phyloP scores from a whole-genome alignment of 2,329 filamentous ascomycete genomes.

The Knufia fluminis region DNA sequence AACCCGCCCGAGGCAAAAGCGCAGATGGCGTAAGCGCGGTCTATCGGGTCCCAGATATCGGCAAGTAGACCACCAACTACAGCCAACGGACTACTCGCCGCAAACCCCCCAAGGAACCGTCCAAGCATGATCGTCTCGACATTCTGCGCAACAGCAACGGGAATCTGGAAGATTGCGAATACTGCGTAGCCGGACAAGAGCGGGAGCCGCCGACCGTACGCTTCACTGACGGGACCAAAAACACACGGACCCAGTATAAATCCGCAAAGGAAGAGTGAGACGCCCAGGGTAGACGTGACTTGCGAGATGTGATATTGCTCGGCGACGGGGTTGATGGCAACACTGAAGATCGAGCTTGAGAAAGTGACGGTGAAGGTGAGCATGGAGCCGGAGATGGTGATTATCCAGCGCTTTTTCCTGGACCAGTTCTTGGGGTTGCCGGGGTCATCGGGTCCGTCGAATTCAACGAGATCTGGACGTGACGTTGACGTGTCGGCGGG shows the following conservation, averaged over 20 bases:
- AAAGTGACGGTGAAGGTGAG: constrained; percentile 43
- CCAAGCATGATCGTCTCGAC: constrained; percentile 45
- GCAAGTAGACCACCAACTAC: constrained; percentile 43
- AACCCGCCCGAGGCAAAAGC: constrained; percentile 41
- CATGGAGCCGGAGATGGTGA: constrained; percentile 33
- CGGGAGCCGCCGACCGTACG: constrained; percentile 42
- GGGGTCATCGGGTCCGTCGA: constrained; percentile 23
- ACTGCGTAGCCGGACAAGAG: constrained; percentile 41
- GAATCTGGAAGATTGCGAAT: constrained; percentile 48
- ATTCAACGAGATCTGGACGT: constrained; percentile 19
- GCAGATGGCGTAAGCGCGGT: constrained; percentile 39
- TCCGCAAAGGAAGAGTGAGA: constrained; percentile 41
- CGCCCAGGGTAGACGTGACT: constrained; percentile 43
- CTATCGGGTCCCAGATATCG: constrained; percentile 42
- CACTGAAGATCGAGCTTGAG: constrained; percentile 36
- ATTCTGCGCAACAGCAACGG: constrained; percentile 46
- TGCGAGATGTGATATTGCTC: constrained; percentile 37
- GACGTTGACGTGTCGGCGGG: background rate
- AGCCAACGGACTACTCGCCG: constrained; percentile 43
- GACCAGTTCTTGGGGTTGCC: constrained; percentile 25
- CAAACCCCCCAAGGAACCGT: constrained; percentile 46
- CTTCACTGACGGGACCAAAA: constrained; percentile 38
- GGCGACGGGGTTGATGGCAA: constrained; percentile 33
- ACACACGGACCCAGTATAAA: constrained; percentile 33
- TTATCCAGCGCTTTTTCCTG: constrained; percentile 32